Evolutionary conservation across 108 stramenopile genomes (phyloP).

Genomic region (Mayamaea pseudoterrestris): DNA sequence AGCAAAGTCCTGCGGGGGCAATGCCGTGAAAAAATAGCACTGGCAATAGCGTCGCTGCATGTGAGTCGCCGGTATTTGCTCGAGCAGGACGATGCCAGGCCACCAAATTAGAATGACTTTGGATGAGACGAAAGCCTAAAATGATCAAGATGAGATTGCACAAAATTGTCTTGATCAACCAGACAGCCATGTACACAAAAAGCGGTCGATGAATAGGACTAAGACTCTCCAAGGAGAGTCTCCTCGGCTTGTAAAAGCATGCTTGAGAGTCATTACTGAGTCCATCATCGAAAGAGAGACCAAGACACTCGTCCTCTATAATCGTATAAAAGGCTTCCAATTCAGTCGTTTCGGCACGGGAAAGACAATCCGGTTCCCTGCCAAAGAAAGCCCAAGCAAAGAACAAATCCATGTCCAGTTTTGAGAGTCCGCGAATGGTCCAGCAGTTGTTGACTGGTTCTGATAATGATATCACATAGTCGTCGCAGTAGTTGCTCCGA

Average conservation of each 20-base stretch:
- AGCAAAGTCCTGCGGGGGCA: conserved; percentile 54
- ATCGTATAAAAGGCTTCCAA: conserved; percentile 5
- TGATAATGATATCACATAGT: background rate
- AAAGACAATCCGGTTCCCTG: conserved; percentile 16
- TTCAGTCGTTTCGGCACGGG: conserved; percentile 1
- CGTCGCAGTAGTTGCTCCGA: background rate
- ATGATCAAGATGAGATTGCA: conserved; percentile 19
- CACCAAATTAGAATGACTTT: conserved; percentile 26
- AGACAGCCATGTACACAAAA: conserved; percentile 38
- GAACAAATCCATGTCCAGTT: conserved; percentile 50
- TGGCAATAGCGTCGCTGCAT: conserved; percentile 19
- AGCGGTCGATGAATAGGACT: conserved; percentile 57
- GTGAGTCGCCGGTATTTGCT: background rate
- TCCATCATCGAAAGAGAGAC: background rate
- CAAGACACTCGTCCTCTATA: background rate
- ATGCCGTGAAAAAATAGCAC: conserved; percentile 85
- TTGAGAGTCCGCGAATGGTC: conserved; percentile 15
- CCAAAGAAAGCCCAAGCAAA: conserved; percentile 78
- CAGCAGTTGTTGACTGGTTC: background rate
- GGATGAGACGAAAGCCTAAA: conserved; percentile 38
- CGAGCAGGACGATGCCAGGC: conserved; percentile 50
- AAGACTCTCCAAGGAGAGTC: conserved; percentile 56
- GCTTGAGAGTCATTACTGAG: background rate
- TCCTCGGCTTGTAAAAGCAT: conserved; percentile 10
- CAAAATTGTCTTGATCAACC: conserved; percentile 15